phyloP scores from a whole-genome alignment of 352 stramenopile species.

The Phytophthora fragariae region DNA sequence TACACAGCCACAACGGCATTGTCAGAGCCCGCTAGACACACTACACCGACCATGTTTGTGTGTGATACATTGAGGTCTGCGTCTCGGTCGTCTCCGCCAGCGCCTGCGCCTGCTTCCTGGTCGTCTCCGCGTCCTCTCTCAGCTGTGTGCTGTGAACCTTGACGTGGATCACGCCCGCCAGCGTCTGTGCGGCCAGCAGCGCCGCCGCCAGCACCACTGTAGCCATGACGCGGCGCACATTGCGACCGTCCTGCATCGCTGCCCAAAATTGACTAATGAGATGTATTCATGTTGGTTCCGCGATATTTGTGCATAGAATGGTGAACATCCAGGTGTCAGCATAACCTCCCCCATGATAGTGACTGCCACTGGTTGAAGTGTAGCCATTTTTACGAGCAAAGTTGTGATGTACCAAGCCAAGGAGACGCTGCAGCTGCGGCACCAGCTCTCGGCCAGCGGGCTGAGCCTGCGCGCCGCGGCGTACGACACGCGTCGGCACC shows the following conservation, averaged over 20 bases:
- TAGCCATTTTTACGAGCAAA: slow-evolving; percentile 17
- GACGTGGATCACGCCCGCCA: slow-evolving; percentile 6
- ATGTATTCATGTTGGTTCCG: slow-evolving; percentile 9
- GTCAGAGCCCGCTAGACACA: not conserved
- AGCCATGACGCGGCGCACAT: not conserved
- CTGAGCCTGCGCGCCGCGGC: slow-evolving; percentile 57
- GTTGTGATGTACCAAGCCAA: slow-evolving; percentile 14
- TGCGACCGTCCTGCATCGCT: slow-evolving; percentile 4
- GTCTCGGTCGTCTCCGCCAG: not conserved
- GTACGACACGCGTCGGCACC: slow-evolving; percentile 77
- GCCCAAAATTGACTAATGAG: slow-evolving; percentile 20
- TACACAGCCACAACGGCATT: not conserved
- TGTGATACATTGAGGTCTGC: slow-evolving; percentile 12
- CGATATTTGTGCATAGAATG: no score
- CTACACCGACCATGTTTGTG: not conserved
- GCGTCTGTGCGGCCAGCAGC: not conserved
- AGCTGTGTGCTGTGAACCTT: slow-evolving; percentile 13
- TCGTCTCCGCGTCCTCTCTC: not conserved
- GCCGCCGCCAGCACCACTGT: not conserved
- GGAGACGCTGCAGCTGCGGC: slow-evolving; percentile 78
- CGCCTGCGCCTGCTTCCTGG: not conserved
- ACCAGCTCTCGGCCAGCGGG: slow-evolving; percentile 71
- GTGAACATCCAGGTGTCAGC: no score
- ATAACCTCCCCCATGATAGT: no score
- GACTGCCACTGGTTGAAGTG: no score